phyloP scores from a whole-genome alignment of 2,329 filamentous ascomycete species.

The Cladosporium halotolerans region DNA sequence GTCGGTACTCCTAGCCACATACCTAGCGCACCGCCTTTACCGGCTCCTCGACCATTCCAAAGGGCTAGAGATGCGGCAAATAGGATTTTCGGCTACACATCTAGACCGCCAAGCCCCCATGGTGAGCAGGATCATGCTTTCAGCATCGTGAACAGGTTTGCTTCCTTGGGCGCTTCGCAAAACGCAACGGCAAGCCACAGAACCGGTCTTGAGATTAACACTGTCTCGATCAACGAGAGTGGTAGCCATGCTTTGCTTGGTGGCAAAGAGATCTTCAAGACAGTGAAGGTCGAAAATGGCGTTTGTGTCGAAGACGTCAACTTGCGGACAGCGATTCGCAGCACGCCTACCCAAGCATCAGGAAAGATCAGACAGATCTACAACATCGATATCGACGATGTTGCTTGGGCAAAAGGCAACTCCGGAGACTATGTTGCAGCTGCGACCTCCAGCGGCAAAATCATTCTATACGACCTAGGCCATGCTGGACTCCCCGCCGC shows the following conservation, averaged over 20 bases:
- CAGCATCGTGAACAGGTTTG: conserved; percentile 15
- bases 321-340: conserved; percentile 54
- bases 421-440: conserved; percentile 57
- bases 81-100: conserved; percentile 25
- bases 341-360: conserved; percentile 48
- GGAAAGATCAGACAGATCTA: conserved; percentile 38
- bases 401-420: conserved; percentile 60
- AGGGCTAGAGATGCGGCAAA: conserved; percentile 28
- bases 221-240: conserved; percentile 57
- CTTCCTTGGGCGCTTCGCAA: conserved; percentile 25
- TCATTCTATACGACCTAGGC: conserved; percentile 59
- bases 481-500: conserved; percentile 55
- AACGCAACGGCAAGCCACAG: conserved; percentile 55
- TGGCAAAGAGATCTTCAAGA: conserved; percentile 61
- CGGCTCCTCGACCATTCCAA: conserved; percentile 25
- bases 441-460: conserved; percentile 58
- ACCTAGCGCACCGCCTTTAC: conserved; percentile 18
- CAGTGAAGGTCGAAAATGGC: conserved; percentile 51
- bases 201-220: conserved; percentile 58
- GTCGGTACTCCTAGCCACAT: conserved; percentile 1
- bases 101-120: conserved; percentile 23
- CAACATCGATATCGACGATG: conserved; percentile 57
- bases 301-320: conserved; percentile 58
- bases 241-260: conserved; percentile 59
- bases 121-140: conserved; percentile 3